phyloP scores from a whole-genome alignment of 78 protist species.

The Cyanophora paradoxa region DNA sequence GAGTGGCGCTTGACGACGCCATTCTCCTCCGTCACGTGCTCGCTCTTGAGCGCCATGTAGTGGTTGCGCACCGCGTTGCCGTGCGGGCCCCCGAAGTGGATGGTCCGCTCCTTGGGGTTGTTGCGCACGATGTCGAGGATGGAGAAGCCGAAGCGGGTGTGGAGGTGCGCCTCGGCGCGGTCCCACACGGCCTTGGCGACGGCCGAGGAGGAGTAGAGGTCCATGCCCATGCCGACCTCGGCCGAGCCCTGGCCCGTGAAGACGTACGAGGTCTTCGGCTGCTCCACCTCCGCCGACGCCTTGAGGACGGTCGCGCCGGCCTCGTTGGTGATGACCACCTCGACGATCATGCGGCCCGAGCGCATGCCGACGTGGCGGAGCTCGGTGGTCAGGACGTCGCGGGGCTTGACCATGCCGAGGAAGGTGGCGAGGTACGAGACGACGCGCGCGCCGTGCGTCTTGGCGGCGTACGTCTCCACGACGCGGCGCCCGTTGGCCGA shows the following conservation, averaged over 20 bases:
- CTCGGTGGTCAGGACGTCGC: slow-evolving; percentile 9
- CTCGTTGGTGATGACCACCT: slow-evolving; percentile 19
- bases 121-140: slow-evolving; percentile 48
- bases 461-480: slow-evolving; percentile 48
- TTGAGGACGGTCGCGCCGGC: slow-evolving; percentile 30
- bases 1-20: too few relatives aligned
- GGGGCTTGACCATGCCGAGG: slow-evolving; percentile 52
- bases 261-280: slow-evolving; percentile 51
- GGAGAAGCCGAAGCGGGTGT: slow-evolving; percentile 38
- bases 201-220: slow-evolving; percentile 29
- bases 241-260: slow-evolving; percentile 69
- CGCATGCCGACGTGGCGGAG: slow-evolving; percentile 51
- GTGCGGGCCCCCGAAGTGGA: slow-evolving; percentile 55
- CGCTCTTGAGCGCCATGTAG: slow-evolving; percentile 17
- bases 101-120: slow-evolving; percentile 50
- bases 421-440: slow-evolving; percentile 22
- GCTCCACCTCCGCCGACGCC: slow-evolving; percentile 38
- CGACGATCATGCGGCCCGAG: slow-evolving; percentile 32
- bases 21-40: not conserved
- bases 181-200: slow-evolving; percentile 55
- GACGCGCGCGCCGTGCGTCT: slow-evolving; percentile 27
- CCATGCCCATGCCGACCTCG: slow-evolving; percentile 63
- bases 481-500: slow-evolving; percentile 29
- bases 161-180: slow-evolving; percentile 44
- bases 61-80: slow-evolving; percentile 49